A percentile compares a stretch with the other conserved stretches of the same genome.
phyloP scores from a whole-genome alignment of 805 yeast species.

The Yarrowia keelungensis region DNA sequence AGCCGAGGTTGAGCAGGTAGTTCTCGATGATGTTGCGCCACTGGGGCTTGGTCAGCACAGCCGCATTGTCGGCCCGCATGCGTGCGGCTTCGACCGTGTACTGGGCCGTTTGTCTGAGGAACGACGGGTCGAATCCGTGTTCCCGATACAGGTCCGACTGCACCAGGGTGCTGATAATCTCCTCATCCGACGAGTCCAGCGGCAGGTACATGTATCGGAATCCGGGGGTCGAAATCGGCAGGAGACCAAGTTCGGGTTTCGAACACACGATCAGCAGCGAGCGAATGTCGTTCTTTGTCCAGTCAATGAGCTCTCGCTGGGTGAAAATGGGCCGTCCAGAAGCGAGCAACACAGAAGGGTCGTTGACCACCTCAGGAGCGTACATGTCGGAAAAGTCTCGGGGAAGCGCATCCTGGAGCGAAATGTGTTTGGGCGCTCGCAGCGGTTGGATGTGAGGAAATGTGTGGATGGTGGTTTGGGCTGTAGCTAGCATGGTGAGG shows the following conservation, averaged over 20 bases:
- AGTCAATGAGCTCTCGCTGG: constrained; percentile 65
- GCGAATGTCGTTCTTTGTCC: constrained; percentile 75
- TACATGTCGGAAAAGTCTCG: constrained; percentile 61
- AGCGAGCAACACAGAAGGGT: constrained; percentile 52
- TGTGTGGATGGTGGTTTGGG: constrained; percentile 14
- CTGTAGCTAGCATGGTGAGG: constrained; percentile 17
- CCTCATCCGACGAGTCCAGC: constrained; percentile 56
- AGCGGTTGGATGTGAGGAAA: constrained; percentile 28
- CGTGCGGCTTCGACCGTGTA: constrained; percentile 65
- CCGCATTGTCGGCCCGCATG: constrained; percentile 38
- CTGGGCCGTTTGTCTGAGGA: constrained; percentile 65
- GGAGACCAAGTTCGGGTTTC: constrained; percentile 46
- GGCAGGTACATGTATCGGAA: constrained; percentile 63
- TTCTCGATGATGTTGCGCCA: constrained; percentile 80
- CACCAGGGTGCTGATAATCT: constrained; percentile 59
- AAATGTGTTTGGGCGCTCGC: constrained; percentile 1
- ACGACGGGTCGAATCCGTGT: constrained; percentile 61
- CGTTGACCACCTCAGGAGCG: constrained; percentile 60
- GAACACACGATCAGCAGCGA: constrained; percentile 61
- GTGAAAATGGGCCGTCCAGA: constrained; percentile 63
- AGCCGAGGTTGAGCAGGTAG: constrained; percentile 51
- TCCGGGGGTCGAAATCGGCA: constrained; percentile 39
- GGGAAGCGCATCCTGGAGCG: constrained; percentile 52
- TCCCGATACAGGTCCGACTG: constrained; percentile 71
- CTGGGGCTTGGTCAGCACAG: constrained; percentile 59